phyloP scores from a whole-genome alignment of 306 rosid genomes.

The Inga laurina region DNA sequence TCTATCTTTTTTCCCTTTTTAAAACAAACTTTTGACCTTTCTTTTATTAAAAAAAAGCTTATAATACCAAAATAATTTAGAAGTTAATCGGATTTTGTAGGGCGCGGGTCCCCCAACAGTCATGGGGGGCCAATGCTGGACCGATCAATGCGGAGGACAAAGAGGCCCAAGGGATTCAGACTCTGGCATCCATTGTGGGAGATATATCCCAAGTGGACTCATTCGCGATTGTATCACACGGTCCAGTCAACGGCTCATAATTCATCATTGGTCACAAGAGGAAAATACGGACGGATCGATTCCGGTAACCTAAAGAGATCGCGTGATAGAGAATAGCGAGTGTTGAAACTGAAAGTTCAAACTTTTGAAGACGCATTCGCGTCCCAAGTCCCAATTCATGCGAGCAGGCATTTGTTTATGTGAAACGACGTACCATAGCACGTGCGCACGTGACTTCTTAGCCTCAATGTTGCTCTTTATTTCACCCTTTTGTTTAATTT shows the following conservation, averaged over 20 bases:
- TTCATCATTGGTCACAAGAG: background rate
- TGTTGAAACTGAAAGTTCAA: background rate
- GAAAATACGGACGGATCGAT: background rate
- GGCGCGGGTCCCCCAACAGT: constrained; percentile 27
- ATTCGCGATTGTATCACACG: background rate
- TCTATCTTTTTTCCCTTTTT: too few species aligned
- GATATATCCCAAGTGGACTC: background rate
- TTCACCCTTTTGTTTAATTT: background rate
- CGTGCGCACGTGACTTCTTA: constrained; percentile 67
- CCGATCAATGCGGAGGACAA: constrained; percentile 57
- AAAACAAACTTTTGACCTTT: too few species aligned
- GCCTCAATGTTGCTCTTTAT: constrained; percentile 6
- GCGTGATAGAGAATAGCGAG: background rate
- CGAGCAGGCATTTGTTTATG: constrained; percentile 33
- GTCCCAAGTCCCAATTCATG: constrained; percentile 54
- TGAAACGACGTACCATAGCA: constrained; percentile 58
- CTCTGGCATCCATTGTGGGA: background rate
- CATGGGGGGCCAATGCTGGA: constrained; percentile 31
- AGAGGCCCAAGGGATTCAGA: constrained; percentile 21
- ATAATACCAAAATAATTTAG: background rate
- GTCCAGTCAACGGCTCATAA: background rate
- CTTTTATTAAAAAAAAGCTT: too few species aligned
- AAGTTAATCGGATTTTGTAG: background rate
- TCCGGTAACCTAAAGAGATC: background rate
- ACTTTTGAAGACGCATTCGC: background rate